phyloP scores from a whole-genome alignment of 345 rosid genomes.

The Bruguiera gymnorhiza region DNA sequence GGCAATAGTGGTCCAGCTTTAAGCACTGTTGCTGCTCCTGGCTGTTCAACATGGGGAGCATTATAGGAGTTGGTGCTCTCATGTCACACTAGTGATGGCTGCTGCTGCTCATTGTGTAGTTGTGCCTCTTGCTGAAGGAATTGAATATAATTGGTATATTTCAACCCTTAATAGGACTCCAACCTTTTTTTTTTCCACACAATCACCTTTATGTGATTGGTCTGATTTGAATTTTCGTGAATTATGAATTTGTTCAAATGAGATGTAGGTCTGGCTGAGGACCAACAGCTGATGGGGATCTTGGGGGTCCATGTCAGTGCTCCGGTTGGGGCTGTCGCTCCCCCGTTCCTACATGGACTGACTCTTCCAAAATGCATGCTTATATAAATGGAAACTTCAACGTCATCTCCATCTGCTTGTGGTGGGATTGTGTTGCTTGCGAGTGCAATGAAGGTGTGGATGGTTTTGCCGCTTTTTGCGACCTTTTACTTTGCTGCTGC shows the following conservation, averaged over 20 bases:
- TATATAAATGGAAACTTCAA: too few species aligned
- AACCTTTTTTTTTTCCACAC: not conserved
- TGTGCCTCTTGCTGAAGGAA: slow-evolving; percentile 88
- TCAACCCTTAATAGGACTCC: slow-evolving; percentile 19
- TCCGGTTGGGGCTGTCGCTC: slow-evolving; percentile 63
- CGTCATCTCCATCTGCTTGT: too few species aligned
- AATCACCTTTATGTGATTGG: not conserved
- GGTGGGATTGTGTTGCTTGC: too few species aligned
- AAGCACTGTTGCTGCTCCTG: slow-evolving; percentile 97
- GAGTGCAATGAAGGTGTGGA: too few species aligned
- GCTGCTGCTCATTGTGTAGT: slow-evolving; percentile 86
- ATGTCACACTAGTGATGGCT: slow-evolving; percentile 97
- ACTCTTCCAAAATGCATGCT: too few species aligned
- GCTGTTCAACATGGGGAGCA: slow-evolving; percentile 91
- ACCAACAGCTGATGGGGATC: slow-evolving; percentile 94
- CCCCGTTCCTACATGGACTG: too few species aligned
- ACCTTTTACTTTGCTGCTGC: too few species aligned
- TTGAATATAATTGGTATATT: slow-evolving; percentile 82
- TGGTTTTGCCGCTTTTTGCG: too few species aligned
- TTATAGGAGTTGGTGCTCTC: slow-evolving; percentile 95
- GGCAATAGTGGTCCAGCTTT: slow-evolving; percentile 97
- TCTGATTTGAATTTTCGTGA: slow-evolving; percentile 20
- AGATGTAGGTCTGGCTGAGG: slow-evolving; percentile 91
- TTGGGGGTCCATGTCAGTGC: slow-evolving; percentile 90
- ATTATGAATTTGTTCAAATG: slow-evolving; percentile 22